Percentiles rank a stretch among this genome's conserved stretches.
Evolutionary conservation across 306 rosid species (phyloP).

Genomic region (Medicago ruthenica): DNA sequence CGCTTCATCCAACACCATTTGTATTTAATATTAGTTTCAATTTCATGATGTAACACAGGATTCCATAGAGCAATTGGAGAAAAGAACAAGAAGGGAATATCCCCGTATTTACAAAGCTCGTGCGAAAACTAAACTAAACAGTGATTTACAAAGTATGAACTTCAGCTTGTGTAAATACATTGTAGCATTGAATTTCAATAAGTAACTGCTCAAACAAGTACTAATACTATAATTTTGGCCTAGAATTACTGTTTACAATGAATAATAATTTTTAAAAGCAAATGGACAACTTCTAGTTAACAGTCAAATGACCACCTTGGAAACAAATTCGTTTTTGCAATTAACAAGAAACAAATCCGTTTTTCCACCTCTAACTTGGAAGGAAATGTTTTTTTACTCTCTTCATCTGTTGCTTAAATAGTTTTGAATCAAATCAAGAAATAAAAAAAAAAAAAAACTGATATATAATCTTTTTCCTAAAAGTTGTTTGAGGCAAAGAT

Average conservation of each 20-base stretch:
- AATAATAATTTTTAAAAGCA: slow-evolving; percentile 23
- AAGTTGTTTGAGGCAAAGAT: background rate
- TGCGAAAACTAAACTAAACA: slow-evolving; percentile 11
- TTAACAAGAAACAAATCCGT: background rate
- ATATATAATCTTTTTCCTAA: background rate
- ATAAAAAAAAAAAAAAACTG: background rate
- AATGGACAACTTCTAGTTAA: slow-evolving; percentile 21
- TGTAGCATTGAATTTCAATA: slow-evolving; percentile 27
- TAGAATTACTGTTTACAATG: slow-evolving; percentile 9
- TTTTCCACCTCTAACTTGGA: slow-evolving; percentile 7
- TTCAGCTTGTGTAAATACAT: background rate
- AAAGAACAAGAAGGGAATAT: background rate
- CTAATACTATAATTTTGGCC: background rate
- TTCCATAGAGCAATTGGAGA: slow-evolving; percentile 29
- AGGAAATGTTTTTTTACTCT: background rate
- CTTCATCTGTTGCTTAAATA: background rate
- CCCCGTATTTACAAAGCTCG: background rate
- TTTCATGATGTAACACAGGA: slow-evolving; percentile 21
- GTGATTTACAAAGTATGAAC: slow-evolving; percentile 28
- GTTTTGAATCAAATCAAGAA: background rate
- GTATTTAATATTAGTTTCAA: background rate
- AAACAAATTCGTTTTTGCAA: background rate
- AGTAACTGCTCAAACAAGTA: slow-evolving; percentile 29
- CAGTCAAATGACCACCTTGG: background rate
- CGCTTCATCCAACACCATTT: slow-evolving; percentile 21